Conservation (phyloP, 225 moss, liverwort and hornwort genomes). For the Takakia lepidozioides region DNA sequence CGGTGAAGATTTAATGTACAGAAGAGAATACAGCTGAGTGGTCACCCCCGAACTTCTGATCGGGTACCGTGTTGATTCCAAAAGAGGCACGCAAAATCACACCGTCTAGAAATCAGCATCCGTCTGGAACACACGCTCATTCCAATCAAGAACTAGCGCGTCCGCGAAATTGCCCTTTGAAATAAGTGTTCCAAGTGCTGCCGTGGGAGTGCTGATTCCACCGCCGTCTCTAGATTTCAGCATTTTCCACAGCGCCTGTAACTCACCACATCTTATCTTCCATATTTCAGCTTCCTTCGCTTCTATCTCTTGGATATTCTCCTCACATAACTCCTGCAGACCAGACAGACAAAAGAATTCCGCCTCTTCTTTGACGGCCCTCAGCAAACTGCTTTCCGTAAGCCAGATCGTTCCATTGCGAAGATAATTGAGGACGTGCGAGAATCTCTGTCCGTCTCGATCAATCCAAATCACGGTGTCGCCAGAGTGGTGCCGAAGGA, state of each 20-base stretch:
- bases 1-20: too few species aligned
- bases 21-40: too few species aligned
- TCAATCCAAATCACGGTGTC: conserved; percentile 37
- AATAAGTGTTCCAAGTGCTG: too few species aligned
- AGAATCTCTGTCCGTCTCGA: conserved; percentile 42
- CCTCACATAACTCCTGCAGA: conserved; percentile 34
- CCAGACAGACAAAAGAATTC: conserved; percentile 39
- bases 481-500: conserved; percentile 30
- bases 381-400: conserved; percentile 24
- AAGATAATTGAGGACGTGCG: conserved; percentile 50
- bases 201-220: too few species aligned
- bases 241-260: conserved; percentile 21
- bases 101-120: conserved; percentile 58
- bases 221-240: too few species aligned
- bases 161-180: conserved; percentile 20
- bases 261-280: conserved; percentile 12
- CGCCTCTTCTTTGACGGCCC: conserved; percentile 52
- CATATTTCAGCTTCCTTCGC: conserved; percentile 12
- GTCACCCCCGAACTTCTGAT: too few species aligned
- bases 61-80: too few species aligned
- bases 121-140: conserved; percentile 46
- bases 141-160: conserved; percentile 12
- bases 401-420: conserved; percentile 40
- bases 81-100: too few species aligned
- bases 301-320: conserved; percentile 29